A percentile compares a stretch with the other conserved stretches of the same genome.
These are phyloP conservation scores for Butyriboletus loyo DNA, from an alignment of 768 basidiomycete genomes.

Conservation along the genomic window DNA sequence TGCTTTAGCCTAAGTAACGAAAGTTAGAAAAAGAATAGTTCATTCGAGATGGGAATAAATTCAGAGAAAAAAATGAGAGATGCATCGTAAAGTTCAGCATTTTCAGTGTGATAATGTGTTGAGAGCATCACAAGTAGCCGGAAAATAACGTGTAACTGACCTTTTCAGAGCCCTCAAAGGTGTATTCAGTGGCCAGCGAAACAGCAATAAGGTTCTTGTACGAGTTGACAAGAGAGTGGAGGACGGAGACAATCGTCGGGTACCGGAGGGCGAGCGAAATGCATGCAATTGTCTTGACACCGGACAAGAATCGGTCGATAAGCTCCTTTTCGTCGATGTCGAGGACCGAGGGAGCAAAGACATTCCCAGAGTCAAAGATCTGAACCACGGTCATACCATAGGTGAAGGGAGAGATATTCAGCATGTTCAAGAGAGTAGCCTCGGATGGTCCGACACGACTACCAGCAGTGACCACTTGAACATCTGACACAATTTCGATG, in stretches of 20 bases:
- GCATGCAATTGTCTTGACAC: slow-evolving; percentile 93
- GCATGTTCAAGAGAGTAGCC: slow-evolving; percentile 98
- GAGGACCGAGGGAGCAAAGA: slow-evolving; percentile 86
- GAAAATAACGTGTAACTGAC: slow-evolving; percentile 40
- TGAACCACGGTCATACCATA: slow-evolving; percentile 99
- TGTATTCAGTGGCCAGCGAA: slow-evolving; percentile 88
- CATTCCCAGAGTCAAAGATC: slow-evolving; percentile 92
- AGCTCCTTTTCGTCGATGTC: slow-evolving; percentile 92
- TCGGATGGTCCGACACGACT: slow-evolving; percentile 96
- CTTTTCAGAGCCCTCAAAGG: slow-evolving; percentile 92
- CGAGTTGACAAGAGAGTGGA: slow-evolving; percentile 94
- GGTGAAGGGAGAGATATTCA: slow-evolving; percentile 99
- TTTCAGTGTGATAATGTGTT: slow-evolving; percentile 69
- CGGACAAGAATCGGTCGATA: slow-evolving; percentile 85
- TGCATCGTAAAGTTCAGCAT: slow-evolving; percentile 65
- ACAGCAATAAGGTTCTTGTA: slow-evolving; percentile 98
- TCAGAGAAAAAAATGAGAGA: slow-evolving; percentile 29
- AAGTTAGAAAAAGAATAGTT: slow-evolving; percentile 2
- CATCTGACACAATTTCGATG: slow-evolving; percentile 97
- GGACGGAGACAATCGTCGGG: slow-evolving; percentile 92
- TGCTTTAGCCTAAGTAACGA: slow-evolving; percentile 72
- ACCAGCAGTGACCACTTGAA: slow-evolving; percentile 91
- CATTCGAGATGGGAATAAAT: slow-evolving; percentile 2
- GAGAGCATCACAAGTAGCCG: slow-evolving; percentile 23
- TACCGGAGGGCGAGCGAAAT: slow-evolving; percentile 95